A percentile compares a stretch with the other conserved stretches of the same genome.
phyloP scores from a whole-genome alignment of 768 basidiomycete genomes.

The Naganishia randhawae region DNA sequence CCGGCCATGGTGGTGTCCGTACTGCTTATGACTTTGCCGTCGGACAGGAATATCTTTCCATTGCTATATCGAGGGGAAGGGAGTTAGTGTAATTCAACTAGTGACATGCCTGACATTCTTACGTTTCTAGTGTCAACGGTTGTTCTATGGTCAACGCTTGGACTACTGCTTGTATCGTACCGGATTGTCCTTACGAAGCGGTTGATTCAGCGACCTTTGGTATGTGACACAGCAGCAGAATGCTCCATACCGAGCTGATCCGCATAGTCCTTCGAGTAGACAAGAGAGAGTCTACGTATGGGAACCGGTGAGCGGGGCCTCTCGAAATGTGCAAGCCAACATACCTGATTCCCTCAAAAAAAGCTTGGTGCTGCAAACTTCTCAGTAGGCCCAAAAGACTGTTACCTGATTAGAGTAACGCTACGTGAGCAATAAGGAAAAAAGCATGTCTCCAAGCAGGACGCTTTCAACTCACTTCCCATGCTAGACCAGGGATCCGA shows the following conservation, averaged over 20 bases:
- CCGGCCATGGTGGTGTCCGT: slow-evolving; percentile 3
- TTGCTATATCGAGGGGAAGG: not conserved
- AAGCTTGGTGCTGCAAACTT: slow-evolving; percentile 19
- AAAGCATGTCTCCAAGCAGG: not conserved
- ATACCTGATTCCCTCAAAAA: slow-evolving; percentile 19
- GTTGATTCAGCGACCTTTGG: not conserved
- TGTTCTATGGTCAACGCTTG: not conserved
- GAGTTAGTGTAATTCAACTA: not conserved
- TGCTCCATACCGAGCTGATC: not conserved
- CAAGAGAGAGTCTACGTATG: not conserved
- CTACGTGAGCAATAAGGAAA: not conserved
- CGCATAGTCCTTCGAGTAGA: not conserved
- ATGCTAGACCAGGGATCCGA: not conserved
- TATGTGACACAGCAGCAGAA: not conserved
- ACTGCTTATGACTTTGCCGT: not conserved
- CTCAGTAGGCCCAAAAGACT: slow-evolving; percentile 19
- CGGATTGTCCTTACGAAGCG: not conserved
- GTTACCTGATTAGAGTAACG: not conserved
- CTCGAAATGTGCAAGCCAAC: not conserved
- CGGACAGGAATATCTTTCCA: not conserved
- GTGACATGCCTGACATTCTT: not conserved
- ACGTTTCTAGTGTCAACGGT: slow-evolving; percentile 5
- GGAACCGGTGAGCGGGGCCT: not conserved
- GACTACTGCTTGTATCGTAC: not conserved
- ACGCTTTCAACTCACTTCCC: not conserved